phyloP scores from a whole-genome alignment of 2,329 filamentous ascomycete genomes.

The Xylariales sp. region DNA sequence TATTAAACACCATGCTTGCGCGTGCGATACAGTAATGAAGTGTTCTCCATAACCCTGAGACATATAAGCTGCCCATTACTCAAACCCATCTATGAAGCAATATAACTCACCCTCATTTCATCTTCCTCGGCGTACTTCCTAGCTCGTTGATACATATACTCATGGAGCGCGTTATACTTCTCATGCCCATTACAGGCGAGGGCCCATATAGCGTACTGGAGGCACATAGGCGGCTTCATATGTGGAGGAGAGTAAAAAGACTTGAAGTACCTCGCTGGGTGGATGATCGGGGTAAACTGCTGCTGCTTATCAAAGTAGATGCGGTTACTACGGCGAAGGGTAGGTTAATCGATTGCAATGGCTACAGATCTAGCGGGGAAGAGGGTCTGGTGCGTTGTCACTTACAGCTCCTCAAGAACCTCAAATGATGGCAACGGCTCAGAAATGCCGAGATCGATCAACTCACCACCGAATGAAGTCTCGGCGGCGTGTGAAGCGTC shows the following conservation, averaged over 20 bases:
- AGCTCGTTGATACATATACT: constrained; percentile 76
- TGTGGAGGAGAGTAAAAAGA: constrained; percentile 68
- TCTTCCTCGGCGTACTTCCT: constrained; percentile 80
- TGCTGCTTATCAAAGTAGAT: constrained; percentile 75
- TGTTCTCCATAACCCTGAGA: constrained; percentile 66
- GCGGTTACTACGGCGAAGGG: constrained; percentile 49
- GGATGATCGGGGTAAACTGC: constrained; percentile 70
- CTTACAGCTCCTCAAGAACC: constrained; percentile 78
- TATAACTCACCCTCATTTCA: constrained; percentile 63
- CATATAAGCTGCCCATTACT: neutral
- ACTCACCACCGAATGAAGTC: constrained; percentile 49
- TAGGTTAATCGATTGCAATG: too few species aligned
- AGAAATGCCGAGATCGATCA: constrained; percentile 73
- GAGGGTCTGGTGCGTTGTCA: too few species aligned
- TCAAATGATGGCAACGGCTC: constrained; percentile 76
- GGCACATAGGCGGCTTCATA: constrained; percentile 73
- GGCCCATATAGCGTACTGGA: constrained; percentile 91
- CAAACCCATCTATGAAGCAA: neutral
- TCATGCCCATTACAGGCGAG: constrained; percentile 69
- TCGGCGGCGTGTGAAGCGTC: constrained; percentile 9
- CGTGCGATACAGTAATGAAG: constrained; percentile 74
- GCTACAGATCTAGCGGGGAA: too few species aligned
- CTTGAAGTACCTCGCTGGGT: constrained; percentile 69
- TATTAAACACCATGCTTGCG: constrained; percentile 75
- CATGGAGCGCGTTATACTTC: constrained; percentile 47